phyloP scores from a whole-genome alignment of 306 rosid species.

The Castanea sativa region DNA sequence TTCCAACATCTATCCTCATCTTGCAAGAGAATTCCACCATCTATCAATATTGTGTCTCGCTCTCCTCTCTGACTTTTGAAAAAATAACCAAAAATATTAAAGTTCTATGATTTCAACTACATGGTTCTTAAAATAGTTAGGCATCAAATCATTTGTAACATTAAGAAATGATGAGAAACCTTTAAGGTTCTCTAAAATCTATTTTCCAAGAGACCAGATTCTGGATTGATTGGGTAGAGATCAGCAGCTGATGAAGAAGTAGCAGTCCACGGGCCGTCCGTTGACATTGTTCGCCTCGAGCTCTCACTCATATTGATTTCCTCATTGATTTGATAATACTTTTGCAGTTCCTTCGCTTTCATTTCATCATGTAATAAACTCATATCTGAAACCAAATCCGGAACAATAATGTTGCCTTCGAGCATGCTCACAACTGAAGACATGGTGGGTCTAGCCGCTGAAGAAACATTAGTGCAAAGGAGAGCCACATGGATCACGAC shows the following conservation, averaged over 20 bases:
- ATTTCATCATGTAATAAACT: constrained; percentile 11
- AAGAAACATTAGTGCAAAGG: constrained; percentile 28
- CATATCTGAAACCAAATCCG: constrained; percentile 16
- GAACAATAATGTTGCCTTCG: constrained; percentile 29
- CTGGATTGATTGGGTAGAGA: constrained; percentile 29
- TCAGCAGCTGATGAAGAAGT: constrained; percentile 26
- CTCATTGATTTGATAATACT: constrained; percentile 8
- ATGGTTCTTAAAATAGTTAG: no score
- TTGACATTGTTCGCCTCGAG: background rate
- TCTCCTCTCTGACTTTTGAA: no score
- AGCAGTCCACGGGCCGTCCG: constrained; percentile 17
- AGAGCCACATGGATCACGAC: constrained; percentile 35
- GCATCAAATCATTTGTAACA: no score
- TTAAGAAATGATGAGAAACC: no score
- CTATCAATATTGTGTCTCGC: no score
- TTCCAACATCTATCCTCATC: no score
- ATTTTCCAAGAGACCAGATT: constrained; percentile 18
- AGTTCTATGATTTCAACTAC: no score
- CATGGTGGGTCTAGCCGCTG: constrained; percentile 41
- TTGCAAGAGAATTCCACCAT: no score
- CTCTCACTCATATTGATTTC: background rate
- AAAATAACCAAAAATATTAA: no score
- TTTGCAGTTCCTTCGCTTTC: constrained; percentile 15
- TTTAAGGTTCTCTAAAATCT: constrained; percentile 3
- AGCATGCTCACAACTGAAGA: constrained; percentile 47